phyloP scores from a whole-genome alignment of 2,329 filamentous ascomycete species.

The Diaporthe humulicola region DNA sequence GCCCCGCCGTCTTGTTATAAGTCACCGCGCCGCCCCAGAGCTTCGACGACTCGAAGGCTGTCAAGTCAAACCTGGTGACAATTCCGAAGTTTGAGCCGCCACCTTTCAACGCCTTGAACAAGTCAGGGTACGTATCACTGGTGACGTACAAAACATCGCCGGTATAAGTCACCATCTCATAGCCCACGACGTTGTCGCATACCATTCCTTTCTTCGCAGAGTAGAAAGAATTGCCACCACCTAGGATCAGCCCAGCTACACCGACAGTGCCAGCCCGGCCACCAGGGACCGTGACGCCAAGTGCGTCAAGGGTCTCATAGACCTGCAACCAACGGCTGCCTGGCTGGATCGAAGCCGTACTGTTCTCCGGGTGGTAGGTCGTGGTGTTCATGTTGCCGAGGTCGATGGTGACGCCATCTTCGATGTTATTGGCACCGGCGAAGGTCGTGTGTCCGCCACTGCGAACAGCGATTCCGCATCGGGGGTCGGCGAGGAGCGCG shows the following conservation, averaged over 20 bases:
- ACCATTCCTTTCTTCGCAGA: constrained; percentile 7
- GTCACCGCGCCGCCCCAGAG: constrained; percentile 6
- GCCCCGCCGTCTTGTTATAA: background rate
- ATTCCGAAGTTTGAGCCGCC: constrained; percentile 24
- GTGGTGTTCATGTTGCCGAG: constrained; percentile 22
- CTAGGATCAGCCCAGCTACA: constrained; percentile 8
- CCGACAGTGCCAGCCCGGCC: constrained; percentile 24
- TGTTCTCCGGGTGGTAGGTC: background rate
- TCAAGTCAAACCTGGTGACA: constrained; percentile 13
- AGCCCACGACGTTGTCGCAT: background rate
- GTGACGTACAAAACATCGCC: constrained; percentile 2
- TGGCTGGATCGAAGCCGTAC: constrained; percentile 6
- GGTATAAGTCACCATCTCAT: background rate
- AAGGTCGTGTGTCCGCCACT: constrained; percentile 19
- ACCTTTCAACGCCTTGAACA: constrained; percentile 21
- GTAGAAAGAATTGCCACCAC: constrained; percentile 23
- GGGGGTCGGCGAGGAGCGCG: background rate
- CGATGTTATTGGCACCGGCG: constrained; percentile 14
- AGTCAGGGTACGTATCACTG: background rate
- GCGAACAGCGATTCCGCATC: constrained; percentile 7
- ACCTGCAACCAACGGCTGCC: constrained; percentile 18
- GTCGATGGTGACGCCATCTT: constrained; percentile 17
- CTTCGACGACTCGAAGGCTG: background rate
- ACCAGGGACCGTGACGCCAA: constrained; percentile 15
- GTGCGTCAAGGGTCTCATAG: constrained; percentile 12